Base-by-base conservation (phyloP, 306 rosid genomes). In the Acmispon strigosus region DNA sequence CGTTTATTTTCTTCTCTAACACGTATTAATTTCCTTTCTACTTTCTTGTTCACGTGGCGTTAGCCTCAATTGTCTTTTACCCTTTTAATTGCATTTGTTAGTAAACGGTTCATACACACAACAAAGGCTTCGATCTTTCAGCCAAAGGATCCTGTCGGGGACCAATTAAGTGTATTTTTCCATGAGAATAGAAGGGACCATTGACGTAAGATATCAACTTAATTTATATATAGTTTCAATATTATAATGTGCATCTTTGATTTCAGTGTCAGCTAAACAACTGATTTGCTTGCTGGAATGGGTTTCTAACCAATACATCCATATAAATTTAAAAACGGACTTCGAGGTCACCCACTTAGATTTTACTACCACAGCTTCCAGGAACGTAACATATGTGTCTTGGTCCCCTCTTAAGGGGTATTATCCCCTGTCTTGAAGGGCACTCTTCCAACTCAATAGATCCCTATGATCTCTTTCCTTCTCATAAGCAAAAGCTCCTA, bases 191-290 rank as follows among this genome's bases (percentile, higher is more conserved):
- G 75, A 72, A 72, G 62, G 73, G 70, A 27, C 69, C 32, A 63
- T 2, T 79, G 89, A 85, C 76, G 89, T 82, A 63, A 67, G 82
- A 75, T 55, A 49, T 72, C 37, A 32, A 32, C 8, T 32, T 32
- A 32, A 32, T 72, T 78, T 69, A 57, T 34, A 70, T 55, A 52
- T 29, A 71, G 47, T 63, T 76, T 65, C 70, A 75, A 20, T 32
- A 0, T 39, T 9, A 78, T 71, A 44, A 32, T 32, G 37, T 32
- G 7, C 36, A 27, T 56, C 45, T 45, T 67, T 68, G 78, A 62
- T 52, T 77, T 78, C 78, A 80, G 77, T 80, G 81, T 84, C 86
- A 78, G 87, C 81, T 74, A 87, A 84, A 87, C 87, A 80, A 84
- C 82, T 82, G 78, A 80, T 62, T 87, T 82, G 88, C 89, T 84